phyloP scores from a whole-genome alignment of 257 asterid species.

The Solanum chiquidenum region DNA sequence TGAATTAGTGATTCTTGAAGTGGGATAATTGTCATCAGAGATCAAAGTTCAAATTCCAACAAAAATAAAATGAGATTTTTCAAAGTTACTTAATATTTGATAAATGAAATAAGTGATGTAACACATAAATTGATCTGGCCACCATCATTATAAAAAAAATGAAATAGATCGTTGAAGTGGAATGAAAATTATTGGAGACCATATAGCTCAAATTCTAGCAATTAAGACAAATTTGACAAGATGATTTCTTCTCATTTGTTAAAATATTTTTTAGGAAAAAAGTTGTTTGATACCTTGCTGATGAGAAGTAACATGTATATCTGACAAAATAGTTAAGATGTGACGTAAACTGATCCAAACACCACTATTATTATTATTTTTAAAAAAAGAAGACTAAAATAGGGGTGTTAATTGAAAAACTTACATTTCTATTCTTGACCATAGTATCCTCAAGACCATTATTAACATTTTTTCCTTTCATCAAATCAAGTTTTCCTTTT shows the following conservation, averaged over 20 bases:
- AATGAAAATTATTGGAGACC: not conserved
- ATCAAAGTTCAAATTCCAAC: not conserved
- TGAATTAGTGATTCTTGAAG: not conserved
- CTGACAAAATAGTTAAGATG: fast-evolving
- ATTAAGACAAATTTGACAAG: not conserved
- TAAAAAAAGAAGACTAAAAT: not conserved
- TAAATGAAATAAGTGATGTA: too few species aligned
- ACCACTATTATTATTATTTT: not conserved
- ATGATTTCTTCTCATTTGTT: not conserved
- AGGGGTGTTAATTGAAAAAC: not conserved
- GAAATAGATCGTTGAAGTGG: not conserved
- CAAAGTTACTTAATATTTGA: too few species aligned
- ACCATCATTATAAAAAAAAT: too few species aligned
- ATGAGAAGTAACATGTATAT: not conserved
- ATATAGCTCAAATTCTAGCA: not conserved
- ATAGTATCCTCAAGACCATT: constrained; percentile 22
- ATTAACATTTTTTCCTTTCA: constrained; percentile 37
- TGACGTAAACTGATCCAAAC: fast-evolving
- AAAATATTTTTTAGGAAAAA: not conserved
- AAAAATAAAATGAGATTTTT: too few species aligned
- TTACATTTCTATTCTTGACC: constrained; percentile 55
- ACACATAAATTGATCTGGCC: not conserved
- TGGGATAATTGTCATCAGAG: fast-evolving
- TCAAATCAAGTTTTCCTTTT: constrained; percentile 26
- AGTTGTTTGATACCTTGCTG: not conserved